Percentiles rank a stretch among this genome's conserved stretches.
Conservation (phyloP, 83 land plant species). For the Thuja plicata region DNA sequence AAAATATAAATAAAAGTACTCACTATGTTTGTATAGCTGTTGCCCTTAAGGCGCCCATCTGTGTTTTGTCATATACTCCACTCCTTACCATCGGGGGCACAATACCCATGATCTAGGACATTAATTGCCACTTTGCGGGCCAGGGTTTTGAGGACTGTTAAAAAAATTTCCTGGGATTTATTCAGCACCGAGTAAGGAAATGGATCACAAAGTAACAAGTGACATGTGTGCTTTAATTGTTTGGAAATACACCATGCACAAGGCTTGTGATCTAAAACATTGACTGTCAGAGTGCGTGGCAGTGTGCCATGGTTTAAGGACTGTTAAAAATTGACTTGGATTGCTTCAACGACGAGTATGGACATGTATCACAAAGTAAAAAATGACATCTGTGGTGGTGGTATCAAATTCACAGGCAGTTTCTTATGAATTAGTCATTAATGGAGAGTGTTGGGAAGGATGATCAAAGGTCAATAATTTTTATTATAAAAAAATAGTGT, state of each 20-base stretch:
- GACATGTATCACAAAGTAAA: not conserved
- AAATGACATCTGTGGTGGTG: not conserved
- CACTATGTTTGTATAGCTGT: too few relatives aligned
- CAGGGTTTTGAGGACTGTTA: too few relatives aligned
- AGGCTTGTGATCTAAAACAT: not conserved
- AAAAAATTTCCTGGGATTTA: too few relatives aligned
- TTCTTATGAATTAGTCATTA: not conserved
- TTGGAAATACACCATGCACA: not conserved
- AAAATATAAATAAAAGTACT: too few relatives aligned
- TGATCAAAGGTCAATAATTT: not conserved
- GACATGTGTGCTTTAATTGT: too few relatives aligned
- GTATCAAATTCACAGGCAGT: not conserved
- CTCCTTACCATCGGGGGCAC: too few relatives aligned
- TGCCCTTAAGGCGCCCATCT: too few relatives aligned
- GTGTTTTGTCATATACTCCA: too few relatives aligned
- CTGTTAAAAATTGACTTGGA: not conserved
- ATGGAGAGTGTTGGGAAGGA: not conserved
- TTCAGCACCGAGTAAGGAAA: too few relatives aligned
- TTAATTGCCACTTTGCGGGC: not conserved
- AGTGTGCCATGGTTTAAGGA: not conserved
- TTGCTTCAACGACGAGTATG: not conserved
- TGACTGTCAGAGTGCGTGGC: not conserved
- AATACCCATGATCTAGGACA: not conserved
- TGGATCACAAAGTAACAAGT: too few relatives aligned
- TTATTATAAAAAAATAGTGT: not conserved